These are phyloP conservation scores for Rhododendron molle DNA, from an alignment of 148 eudicot genomes.

Conservation along the genomic window DNA sequence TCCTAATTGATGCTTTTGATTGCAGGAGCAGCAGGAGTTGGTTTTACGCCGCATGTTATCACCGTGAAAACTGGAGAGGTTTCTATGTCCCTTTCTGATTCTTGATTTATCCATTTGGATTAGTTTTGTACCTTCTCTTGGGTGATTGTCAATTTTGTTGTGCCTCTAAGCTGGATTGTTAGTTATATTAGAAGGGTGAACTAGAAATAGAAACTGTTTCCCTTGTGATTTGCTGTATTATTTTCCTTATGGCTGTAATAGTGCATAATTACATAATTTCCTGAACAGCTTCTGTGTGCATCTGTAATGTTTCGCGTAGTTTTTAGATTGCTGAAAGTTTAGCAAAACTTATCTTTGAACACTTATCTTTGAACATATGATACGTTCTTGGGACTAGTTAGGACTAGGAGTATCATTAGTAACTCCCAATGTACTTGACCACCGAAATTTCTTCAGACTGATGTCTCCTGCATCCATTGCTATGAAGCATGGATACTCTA, in stretches of 20 bases:
- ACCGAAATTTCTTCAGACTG: background rate
- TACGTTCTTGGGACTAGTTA: background rate
- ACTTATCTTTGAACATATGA: background rate
- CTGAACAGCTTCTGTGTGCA: background rate
- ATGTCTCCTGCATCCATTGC: background rate
- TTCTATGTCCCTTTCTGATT: background rate
- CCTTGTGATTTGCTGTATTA: background rate
- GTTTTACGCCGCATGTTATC: constrained; percentile 49
- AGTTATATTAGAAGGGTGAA: background rate
- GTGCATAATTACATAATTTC: background rate
- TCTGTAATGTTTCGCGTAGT: background rate
- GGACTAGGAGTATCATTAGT: background rate
- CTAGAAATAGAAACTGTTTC: background rate
- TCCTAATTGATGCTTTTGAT: background rate
- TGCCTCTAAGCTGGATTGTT: background rate
- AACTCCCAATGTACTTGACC: background rate
- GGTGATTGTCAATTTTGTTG: background rate
- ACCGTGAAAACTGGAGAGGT: constrained; percentile 53
- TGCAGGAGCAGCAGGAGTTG: constrained; percentile 52
- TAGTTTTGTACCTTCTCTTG: background rate
- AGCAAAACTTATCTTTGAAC: background rate
- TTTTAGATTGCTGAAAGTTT: background rate
- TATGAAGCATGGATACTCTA: too few species aligned
- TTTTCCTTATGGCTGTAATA: background rate
- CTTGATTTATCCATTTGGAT: background rate